A percentile compares a stretch with the other conserved stretches of the same genome.
These are phyloP conservation scores for Lachnellula occidentalis DNA, from an alignment of 2,329 filamentous ascomycete genomes.

Conservation along the genomic window DNA sequence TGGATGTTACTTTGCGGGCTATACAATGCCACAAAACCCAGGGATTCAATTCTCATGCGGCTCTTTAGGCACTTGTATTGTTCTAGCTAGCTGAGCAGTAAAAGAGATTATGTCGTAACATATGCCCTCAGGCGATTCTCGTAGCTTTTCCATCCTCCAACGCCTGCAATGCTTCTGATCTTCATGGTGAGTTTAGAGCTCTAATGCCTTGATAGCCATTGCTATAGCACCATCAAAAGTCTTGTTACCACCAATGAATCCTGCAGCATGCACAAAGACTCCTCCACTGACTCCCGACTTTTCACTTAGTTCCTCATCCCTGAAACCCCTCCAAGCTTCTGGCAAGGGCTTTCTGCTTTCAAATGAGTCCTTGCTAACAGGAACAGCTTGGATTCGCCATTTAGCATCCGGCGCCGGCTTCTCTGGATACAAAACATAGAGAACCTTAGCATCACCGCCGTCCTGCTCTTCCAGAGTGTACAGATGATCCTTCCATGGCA, in stretches of 20 bases:
- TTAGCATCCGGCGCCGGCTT: constrained; percentile 67
- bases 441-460: constrained; percentile 50
- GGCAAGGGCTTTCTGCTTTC: constrained; percentile 87
- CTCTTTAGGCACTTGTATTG: neutral
- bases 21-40: constrained; percentile 1
- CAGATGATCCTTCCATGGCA: constrained; percentile 95
- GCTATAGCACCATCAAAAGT: constrained; percentile 81
- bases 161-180: constrained; percentile 19
- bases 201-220: constrained; percentile 76
- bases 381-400: constrained; percentile 94
- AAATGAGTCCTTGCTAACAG: constrained; percentile 78
- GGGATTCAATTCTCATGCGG: neutral
- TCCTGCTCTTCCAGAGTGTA: constrained; percentile 74
- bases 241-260: constrained; percentile 94
- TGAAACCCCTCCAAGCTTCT: constrained; percentile 84
- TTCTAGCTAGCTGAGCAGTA: constrained; percentile 2
- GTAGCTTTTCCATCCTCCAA: constrained; percentile 18
- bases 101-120: neutral
- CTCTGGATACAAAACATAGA: constrained; percentile 92
- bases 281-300: constrained; percentile 65
- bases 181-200: constrained; percentile 19
- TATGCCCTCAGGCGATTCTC: neutral
- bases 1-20: neutral
- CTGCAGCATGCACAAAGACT: constrained; percentile 89
- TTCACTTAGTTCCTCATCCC: constrained; percentile 77